Percentiles rank a stretch among this genome's conserved stretches.
phyloP scores from a whole-genome alignment of 2,329 filamentous ascomycete species.

The Fusarium annulatum region DNA sequence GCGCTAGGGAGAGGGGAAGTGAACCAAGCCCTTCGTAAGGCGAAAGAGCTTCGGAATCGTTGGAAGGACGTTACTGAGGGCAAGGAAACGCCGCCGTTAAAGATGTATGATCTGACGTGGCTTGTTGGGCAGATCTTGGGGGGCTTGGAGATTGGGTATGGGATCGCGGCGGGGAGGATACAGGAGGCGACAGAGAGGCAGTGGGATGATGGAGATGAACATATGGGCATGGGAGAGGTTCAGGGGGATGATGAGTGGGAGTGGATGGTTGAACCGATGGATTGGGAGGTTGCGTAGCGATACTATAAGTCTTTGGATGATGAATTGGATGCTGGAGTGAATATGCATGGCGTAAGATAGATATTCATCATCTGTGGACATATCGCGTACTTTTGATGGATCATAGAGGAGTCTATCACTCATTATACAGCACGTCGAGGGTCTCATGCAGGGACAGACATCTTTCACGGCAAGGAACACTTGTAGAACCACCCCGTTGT shows the following conservation, averaged over 20 bases:
- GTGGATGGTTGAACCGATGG: conserved; percentile 56
- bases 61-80: conserved; percentile 75
- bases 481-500: conserved; percentile 6
- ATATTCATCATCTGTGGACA: neutral
- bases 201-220: conserved; percentile 16
- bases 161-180: conserved; percentile 61
- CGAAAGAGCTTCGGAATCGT: conserved; percentile 76
- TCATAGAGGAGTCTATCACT: neutral
- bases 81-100: conserved; percentile 55
- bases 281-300: conserved; percentile 48
- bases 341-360: neutral
- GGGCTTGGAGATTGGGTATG: conserved; percentile 69
- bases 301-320: neutral
- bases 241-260: conserved; percentile 48
- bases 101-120: conserved; percentile 69
- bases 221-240: conserved; percentile 19
- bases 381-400: neutral
- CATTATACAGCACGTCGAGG: neutral
- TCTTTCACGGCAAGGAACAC: neutral
- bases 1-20: conserved; percentile 67
- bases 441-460: neutral
- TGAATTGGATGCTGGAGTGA: neutral
- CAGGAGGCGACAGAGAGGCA: conserved; percentile 55
- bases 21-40: conserved; percentile 67
- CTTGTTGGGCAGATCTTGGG: conserved; percentile 68